Conservation (phyloP, 768 basidiomycete species). For the Hemileccinum impolitum region DNA sequence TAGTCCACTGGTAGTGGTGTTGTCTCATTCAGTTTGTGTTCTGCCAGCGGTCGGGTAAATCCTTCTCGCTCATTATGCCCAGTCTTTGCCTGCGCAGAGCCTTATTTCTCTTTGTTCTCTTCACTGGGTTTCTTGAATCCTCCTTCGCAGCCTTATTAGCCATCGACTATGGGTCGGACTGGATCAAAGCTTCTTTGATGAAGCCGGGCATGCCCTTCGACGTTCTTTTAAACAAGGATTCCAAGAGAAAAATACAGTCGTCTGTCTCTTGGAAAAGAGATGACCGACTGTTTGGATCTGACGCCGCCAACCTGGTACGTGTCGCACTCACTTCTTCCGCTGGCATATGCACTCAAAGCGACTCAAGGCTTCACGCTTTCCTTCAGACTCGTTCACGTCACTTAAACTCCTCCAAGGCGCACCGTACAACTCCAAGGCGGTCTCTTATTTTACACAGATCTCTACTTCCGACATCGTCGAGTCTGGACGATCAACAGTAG, state of each 20-base stretch:
- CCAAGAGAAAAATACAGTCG: constrained; percentile 91
- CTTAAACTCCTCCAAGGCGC: constrained; percentile 82
- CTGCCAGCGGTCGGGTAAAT: too few relatives aligned
- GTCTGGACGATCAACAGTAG: constrained; percentile 58
- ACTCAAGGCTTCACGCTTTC: constrained; percentile 84
- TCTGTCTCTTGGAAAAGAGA: constrained; percentile 90
- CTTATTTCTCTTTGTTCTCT: constrained; percentile 21
- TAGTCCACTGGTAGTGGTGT: neutral
- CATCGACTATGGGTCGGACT: constrained; percentile 98
- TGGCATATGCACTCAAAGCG: neutral
- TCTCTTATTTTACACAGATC: constrained; percentile 57
- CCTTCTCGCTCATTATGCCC: constrained; percentile 16
- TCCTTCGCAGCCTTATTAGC: constrained; percentile 80
- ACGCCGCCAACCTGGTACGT: constrained; percentile 85
- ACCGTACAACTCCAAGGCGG: constrained; percentile 54
- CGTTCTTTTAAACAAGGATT: constrained; percentile 93
- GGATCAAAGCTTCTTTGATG: constrained; percentile 94
- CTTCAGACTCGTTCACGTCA: constrained; percentile 79
- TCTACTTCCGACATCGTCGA: constrained; percentile 50
- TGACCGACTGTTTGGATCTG: constrained; percentile 85
- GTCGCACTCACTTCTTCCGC: neutral
- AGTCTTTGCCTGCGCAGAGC: constrained; percentile 25
- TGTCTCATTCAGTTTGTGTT: constrained; percentile 10
- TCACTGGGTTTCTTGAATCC: constrained; percentile 26
- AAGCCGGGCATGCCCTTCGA: constrained; percentile 95